Base-by-base conservation (phyloP, 441 rosid species). In the Adansonia grandidieri region DNA sequence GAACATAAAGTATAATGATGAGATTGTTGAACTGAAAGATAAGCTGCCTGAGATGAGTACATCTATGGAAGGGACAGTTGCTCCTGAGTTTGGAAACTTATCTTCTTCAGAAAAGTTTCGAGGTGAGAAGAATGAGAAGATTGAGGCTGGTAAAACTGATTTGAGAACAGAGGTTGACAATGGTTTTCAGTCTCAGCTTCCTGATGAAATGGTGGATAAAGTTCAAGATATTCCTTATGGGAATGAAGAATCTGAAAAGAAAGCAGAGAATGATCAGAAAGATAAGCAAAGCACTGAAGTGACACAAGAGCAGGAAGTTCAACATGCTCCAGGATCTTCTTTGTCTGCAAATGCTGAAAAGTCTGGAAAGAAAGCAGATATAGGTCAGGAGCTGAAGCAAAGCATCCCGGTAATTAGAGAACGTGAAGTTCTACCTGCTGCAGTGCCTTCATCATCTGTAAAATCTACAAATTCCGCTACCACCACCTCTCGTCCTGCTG, bases 401-500 rank as follows among this genome's bases (percentile, higher is more conserved):
- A 74, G 13, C 42, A 45, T 37, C 62, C 80, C 80, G 60, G 77
- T 74, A 22, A 86, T 45, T 63, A 83, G 77, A 63, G 84, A 82
- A 73, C 51, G 74, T 60, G 86, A 89, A 82, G 75, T 64, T 77
- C 62, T 20, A 56, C 77, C 75, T 50, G 68, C 77, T 6, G 70
- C 69, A 51, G 72, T 57, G 69, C 62, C 76, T 64, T 80, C 91
- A 50, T 80, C 92, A 44, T 77, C 90, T 20, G 89, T 73, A 70
- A 87, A 82, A 76, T 75, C 83, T 75, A 32, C 85, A 68, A 86
- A 67, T 81, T 63, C 87, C 79, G 82, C 91, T 56, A 63, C 78
- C 1, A 63, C 78, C 1, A 84, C 93, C 78, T 79, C 87, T 83
- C 93, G 89, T 67, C 99, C 99, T 62, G 97, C 93, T 77, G 99